phyloP scores from a whole-genome alignment of 148 eudicot genomes.

The Vaccinium corymbosum region DNA sequence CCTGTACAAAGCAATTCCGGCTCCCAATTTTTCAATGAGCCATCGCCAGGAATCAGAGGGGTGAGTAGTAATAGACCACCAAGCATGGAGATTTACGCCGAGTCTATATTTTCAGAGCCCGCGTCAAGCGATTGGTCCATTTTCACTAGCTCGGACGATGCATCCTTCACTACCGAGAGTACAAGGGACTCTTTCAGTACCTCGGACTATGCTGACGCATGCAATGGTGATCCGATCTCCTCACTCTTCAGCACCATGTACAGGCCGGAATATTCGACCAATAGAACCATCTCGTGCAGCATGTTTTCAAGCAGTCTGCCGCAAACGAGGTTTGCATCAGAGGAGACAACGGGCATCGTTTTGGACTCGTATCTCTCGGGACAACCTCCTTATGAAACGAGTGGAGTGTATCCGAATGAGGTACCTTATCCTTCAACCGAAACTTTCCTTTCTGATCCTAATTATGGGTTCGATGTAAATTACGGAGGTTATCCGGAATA shows the following conservation, averaged over 20 bases:
- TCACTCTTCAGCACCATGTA: slow-evolving; percentile 44
- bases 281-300: slow-evolving; percentile 59
- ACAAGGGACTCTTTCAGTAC: slow-evolving; percentile 85
- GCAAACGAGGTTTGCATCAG: slow-evolving; percentile 43
- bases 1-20: slow-evolving; percentile 24
- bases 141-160: slow-evolving; percentile 94
- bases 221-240: slow-evolving; percentile 50
- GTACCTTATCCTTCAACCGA: slow-evolving; percentile 23
- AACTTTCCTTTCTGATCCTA: slow-evolving; percentile 23
- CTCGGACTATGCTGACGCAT: slow-evolving; percentile 48
- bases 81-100: slow-evolving; percentile 24
- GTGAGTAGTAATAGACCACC: slow-evolving; percentile 42
- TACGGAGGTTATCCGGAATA: slow-evolving; percentile 28
- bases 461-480: slow-evolving; percentile 37
- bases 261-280: slow-evolving; percentile 36
- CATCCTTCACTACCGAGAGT: slow-evolving; percentile 89
- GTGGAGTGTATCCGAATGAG: slow-evolving; percentile 12
- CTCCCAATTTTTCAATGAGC: slow-evolving; percentile 20
- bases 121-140: slow-evolving; percentile 86
- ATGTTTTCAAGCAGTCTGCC: slow-evolving; percentile 56
- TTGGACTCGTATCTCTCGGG: slow-evolving; percentile 30
- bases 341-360: slow-evolving; percentile 48
- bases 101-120: slow-evolving; percentile 56
- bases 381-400: slow-evolving; percentile 21
- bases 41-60: slow-evolving; percentile 25